Evolutionary conservation across 176 grass and related monocot species (phyloP).

Genomic region (Rhynchospora breviuscula): DNA sequence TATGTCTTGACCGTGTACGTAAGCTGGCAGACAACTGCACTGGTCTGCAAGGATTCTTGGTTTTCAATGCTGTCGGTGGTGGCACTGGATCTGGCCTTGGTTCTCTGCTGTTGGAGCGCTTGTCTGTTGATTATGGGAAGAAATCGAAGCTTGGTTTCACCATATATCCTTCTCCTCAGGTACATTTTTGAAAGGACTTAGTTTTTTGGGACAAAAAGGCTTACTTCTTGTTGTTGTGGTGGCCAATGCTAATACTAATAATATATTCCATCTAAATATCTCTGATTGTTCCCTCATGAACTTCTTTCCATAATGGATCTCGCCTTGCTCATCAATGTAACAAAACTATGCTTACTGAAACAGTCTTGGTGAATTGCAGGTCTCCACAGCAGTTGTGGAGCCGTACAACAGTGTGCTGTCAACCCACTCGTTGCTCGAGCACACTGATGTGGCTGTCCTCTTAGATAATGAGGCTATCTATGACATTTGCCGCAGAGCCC

Average conservation of each 20-base stretch:
- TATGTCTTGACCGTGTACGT: slow-evolving; percentile 22
- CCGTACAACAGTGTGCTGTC: slow-evolving; percentile 44
- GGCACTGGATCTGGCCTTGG: slow-evolving; percentile 27
- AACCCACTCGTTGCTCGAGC: slow-evolving; percentile 43
- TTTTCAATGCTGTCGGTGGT: slow-evolving; percentile 24
- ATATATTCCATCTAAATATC: not conserved
- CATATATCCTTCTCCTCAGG: slow-evolving; percentile 29
- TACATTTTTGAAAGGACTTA: not conserved
- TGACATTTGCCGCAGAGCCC: slow-evolving; percentile 31
- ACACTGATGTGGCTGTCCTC: slow-evolving; percentile 39
- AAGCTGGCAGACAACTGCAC: slow-evolving; percentile 28
- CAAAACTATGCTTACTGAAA: slow-evolving; percentile 2
- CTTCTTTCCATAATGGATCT: not conserved
- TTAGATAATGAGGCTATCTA: slow-evolving; percentile 43
- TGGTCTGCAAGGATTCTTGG: slow-evolving; percentile 23
- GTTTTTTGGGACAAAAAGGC: not conserved
- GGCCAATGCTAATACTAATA: not conserved
- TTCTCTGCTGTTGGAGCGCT: slow-evolving; percentile 28
- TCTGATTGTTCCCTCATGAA: not conserved
- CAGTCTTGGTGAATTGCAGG: slow-evolving; percentile 5
- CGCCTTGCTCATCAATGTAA: not conserved
- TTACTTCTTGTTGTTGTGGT: not conserved
- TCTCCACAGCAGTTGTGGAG: slow-evolving; percentile 33
- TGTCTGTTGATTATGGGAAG: slow-evolving; percentile 28
- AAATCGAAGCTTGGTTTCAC: slow-evolving; percentile 30